phyloP scores from a whole-genome alignment of 192 early-diverging fungal genomes.

The Coemansia sp. region DNA sequence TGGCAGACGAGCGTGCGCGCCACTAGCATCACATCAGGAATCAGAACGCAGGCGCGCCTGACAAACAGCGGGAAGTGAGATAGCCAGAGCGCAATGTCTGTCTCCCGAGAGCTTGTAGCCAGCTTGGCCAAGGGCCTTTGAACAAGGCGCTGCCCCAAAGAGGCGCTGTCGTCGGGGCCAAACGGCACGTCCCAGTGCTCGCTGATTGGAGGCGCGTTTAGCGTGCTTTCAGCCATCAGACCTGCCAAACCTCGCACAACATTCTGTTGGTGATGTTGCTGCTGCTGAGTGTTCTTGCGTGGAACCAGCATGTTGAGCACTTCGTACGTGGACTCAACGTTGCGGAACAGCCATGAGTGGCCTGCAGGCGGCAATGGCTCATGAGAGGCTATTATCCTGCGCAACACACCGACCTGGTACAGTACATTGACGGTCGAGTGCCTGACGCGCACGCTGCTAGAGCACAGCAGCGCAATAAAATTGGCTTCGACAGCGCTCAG shows the following conservation, averaged over 20 bases:
- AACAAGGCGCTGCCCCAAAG: neutral
- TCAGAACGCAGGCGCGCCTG: slow-evolving; percentile 31
- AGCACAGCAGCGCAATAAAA: slow-evolving; percentile 37
- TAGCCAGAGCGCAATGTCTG: slow-evolving; percentile 33
- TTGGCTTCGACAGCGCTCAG: slow-evolving; percentile 39
- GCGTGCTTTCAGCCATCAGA: neutral
- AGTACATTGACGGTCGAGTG: slow-evolving; percentile 33
- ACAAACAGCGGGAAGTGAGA: slow-evolving; percentile 34
- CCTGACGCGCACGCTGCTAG: slow-evolving; percentile 32
- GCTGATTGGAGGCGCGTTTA: slow-evolving; percentile 6
- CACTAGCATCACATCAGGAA: slow-evolving; percentile 42
- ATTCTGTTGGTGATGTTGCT: neutral
- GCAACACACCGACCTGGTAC: slow-evolving; percentile 31
- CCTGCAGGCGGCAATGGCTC: slow-evolving; percentile 20
- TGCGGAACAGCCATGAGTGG: slow-evolving; percentile 23
- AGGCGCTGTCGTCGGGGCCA: slow-evolving; percentile 7
- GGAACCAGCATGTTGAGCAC: slow-evolving; percentile 36
- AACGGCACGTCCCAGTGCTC: slow-evolving; percentile 41
- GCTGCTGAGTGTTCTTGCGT: neutral
- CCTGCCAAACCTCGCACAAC: neutral
- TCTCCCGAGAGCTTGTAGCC: slow-evolving; percentile 23
- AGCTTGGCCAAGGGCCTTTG: slow-evolving; percentile 26
- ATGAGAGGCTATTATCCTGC: slow-evolving; percentile 22
- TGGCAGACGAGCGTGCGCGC: slow-evolving; percentile 45
- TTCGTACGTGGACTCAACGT: slow-evolving; percentile 31